Base-by-base conservation (phyloP, 2,329 filamentous ascomycete genomes). In the Pestalotiopsis sp. region DNA sequence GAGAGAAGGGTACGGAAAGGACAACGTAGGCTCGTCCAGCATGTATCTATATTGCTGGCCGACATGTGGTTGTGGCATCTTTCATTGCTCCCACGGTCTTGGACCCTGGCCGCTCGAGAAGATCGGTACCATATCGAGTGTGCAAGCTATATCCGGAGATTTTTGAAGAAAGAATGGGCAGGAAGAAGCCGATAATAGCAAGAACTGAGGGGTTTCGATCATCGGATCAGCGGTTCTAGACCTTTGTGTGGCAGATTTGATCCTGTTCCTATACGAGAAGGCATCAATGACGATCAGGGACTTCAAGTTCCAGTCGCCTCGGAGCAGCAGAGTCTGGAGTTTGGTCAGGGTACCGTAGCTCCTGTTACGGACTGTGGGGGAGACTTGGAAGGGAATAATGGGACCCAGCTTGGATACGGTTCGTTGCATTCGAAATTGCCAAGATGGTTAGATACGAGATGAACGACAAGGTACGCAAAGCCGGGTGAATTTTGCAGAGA, bases 141-240 rank as follows among this genome's bases (percentile, higher is more conserved):
- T n/a, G 45, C 17, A 52, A n/a, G 31, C 31, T 36, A 9, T 52
- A 1, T 9, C 45, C n/a, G 45, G 45, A 52, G n/a, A n/a, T 52
- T 52, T 52, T 9, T 14, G n/a, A 52, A 20, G 17, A 52, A 11
- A 20, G n/a, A 52, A 36, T 36, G 7, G 31, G 45, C 14, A 14
- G 45, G 45, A 52, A 52, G 20, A n/a, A 20, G 23, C 57, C 25
- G 57, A 27, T 59, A 36, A 59, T 62, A 38, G 27, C 20, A 20
- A 23, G 17, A 31, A 62, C 20, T 62, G 59, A 39, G 27, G 59
- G 31, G 31, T 23, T n/a, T 52, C 11, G 17, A n/a, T 6, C 20
- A 36, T n/a, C 25, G 14, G 59, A 39, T 62, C 59, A 62, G 59
- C 59, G 41, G 59, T 62, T 62, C 59, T 27, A 62, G 59, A 62